Base-by-base conservation (phyloP, 1,284 basidiomycete genomes). In the Naganishia sp. region DNA sequence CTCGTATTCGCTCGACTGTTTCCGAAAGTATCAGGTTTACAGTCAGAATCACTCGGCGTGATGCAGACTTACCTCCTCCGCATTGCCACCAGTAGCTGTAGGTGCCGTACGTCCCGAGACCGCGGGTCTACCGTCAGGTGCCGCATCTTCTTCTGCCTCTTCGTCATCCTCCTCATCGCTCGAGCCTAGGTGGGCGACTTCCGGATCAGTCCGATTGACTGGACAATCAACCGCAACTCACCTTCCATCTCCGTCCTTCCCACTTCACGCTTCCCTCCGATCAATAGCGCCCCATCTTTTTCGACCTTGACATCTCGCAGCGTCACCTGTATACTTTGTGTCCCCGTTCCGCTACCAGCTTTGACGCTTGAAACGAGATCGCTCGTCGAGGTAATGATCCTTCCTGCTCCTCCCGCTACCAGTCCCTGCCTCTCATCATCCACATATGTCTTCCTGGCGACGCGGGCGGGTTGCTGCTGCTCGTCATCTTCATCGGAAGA, bases 1-100 rank as follows among this genome's bases (percentile, higher is more conserved):
- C 66, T 79, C 79, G 67, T 79, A 80, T 55, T 80, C 79, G 72
- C 77, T 77, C 45, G 76, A 77, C 75, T 78, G 47, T 41, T 6
- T n/a, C 45, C 15, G 21, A 39, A 23, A n/a, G 46, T 4, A n/a
- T 23, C 17, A 10, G 46, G 18, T 5, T 13, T 50, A n/a, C 21
- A 1, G 7, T 23, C 17, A 0, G 13, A 60, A 2, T 25, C 35
- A 25, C 18, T 23, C 11, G 25, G 47, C 21, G 25, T 6, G 46
- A 6, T 13, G 21, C 9, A 6, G 6, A 41, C 58, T 5, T 49
- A 41, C 42, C 39, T 63, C 65, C 65, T 67, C 53, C 10, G 50
- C n/a, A 42, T 25, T 47, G 54, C 28, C 61, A 64, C 72, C 65
- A 68, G 71, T 68, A 17, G 70, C 54, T 9, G 39, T 42, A 49